These are phyloP conservation scores for Dunaliella sp. DNA, from an alignment of 139 green algal genomes.

Conservation along the genomic window DNA sequence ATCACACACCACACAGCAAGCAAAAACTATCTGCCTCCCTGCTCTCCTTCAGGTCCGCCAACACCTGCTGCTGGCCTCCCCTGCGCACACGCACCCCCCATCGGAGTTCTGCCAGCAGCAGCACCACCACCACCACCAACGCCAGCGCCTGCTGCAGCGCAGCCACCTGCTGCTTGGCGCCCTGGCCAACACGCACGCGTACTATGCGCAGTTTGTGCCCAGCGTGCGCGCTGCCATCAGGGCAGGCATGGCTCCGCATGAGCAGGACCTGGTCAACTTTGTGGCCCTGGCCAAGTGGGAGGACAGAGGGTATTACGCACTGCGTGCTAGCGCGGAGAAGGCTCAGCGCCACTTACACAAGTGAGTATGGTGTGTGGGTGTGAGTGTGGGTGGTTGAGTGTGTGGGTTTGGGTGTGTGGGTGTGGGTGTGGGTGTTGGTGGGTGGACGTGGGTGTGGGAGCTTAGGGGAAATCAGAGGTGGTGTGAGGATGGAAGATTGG, in stretches of 20 bases:
- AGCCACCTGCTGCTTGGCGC: constrained; percentile 30
- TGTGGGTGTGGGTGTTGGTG: no score
- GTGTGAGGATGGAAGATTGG: no score
- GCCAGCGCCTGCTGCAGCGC: background rate
- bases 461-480: no score
- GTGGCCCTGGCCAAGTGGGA: constrained; percentile 96
- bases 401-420: no score
- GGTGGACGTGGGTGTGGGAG: no score
- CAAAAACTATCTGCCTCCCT: no score
- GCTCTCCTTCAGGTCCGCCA: no score
- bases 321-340: constrained; percentile 79
- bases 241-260: constrained; percentile 56
- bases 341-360: constrained; percentile 84
- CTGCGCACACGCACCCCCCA: constrained; percentile 2
- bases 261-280: constrained; percentile 92
- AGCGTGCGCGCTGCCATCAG: constrained; percentile 55
- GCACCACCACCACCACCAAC: background rate
- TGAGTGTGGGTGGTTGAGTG: no score
- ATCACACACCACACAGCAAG: no score
- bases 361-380: no score
- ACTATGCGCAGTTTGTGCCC: constrained; percentile 83
- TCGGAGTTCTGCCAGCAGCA: constrained; percentile 3
- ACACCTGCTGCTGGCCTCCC: background rate
- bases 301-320: constrained; percentile 90
- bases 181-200: constrained; percentile 72